A percentile compares a stretch with the other conserved stretches of the same genome.
Conservation (phyloP, 192 early-diverging fungal genomes). For the Coemansia interrupta region DNA sequence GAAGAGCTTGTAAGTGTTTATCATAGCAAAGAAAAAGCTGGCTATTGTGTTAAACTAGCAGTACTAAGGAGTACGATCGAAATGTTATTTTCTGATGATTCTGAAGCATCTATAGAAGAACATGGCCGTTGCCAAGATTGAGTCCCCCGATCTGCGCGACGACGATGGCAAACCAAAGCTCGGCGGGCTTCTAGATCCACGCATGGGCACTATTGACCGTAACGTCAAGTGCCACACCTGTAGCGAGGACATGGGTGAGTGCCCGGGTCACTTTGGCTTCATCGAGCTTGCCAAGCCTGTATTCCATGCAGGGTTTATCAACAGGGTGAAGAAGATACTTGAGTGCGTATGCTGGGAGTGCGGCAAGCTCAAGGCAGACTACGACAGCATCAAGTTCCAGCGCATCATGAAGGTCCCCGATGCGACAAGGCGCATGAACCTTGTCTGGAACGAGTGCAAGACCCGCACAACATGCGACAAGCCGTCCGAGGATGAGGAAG, state of each 20-base stretch:
- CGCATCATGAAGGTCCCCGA: conserved; percentile 62
- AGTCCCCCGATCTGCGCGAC: conserved; percentile 81
- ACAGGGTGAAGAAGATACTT: conserved; percentile 93
- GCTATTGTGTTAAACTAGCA: too few relatives aligned
- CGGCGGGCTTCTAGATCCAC: conserved; percentile 86
- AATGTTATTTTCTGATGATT: conserved; percentile 12
- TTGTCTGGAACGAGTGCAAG: conserved; percentile 87
- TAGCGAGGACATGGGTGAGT: conserved; percentile 89
- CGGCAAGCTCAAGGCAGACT: conserved; percentile 87
- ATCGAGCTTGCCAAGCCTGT: conserved; percentile 95
- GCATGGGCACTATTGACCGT: conserved; percentile 96
- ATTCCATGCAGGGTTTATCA: conserved; percentile 89
- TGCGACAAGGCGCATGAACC: conserved; percentile 70
- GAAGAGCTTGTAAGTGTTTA: conserved; percentile 86
- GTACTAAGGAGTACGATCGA: conserved; percentile 1
- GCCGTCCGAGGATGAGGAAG: conserved; percentile 58
- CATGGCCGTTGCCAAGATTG: conserved; percentile 95
- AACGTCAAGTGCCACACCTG: conserved; percentile 98
- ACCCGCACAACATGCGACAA: conserved; percentile 76
- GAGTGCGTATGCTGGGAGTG: conserved; percentile 95
- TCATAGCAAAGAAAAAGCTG: conserved; percentile 2
- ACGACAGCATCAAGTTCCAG: conserved; percentile 65
- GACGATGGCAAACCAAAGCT: conserved; percentile 80
- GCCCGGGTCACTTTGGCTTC: conserved; percentile 97
- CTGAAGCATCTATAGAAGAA: conserved; percentile 65